Evolutionary conservation across 2,329 filamentous ascomycete species (phyloP).

Genomic region (Davidsoniella australis): DNA sequence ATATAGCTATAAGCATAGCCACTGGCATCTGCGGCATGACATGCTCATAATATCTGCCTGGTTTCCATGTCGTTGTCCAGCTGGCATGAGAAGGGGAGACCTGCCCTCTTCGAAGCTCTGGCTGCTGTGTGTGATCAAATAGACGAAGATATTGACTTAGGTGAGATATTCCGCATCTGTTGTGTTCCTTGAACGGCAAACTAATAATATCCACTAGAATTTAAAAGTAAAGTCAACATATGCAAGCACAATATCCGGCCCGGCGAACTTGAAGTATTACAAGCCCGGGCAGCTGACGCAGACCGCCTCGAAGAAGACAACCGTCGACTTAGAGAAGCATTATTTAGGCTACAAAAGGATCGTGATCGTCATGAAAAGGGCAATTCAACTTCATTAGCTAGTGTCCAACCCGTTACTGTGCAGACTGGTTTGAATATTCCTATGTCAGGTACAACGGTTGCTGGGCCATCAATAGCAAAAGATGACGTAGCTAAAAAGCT

Average conservation of each 20-base stretch:
- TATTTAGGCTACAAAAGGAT: conserved; percentile 15
- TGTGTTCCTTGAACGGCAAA: background rate
- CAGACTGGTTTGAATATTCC: no score
- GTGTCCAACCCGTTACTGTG: no score
- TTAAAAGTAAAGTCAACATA: conserved; percentile 15
- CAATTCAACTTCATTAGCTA: no score
- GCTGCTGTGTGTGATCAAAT: conserved; percentile 24
- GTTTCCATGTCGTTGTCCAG: conserved; percentile 18
- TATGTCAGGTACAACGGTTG: no score
- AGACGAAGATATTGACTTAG: conserved; percentile 21
- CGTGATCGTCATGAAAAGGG: background rate
- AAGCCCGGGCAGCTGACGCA: conserved; percentile 18
- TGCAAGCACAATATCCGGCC: conserved; percentile 13
- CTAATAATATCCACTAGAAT: conserved; percentile 2
- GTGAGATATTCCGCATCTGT: conserved; percentile 16
- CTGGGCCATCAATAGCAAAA: no score
- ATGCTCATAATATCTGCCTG: no score
- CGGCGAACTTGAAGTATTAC: conserved; percentile 22
- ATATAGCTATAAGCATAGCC: no score
- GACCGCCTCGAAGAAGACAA: conserved; percentile 27
- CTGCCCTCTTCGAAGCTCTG: conserved; percentile 25
- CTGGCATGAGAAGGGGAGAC: conserved; percentile 24
- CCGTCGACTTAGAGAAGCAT: conserved; percentile 22
- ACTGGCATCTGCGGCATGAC: no score
- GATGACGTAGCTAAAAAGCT: conserved; percentile 3